Evolutionary conservation across 2,329 filamentous ascomycete genomes (phyloP).

Genomic region (Aspergillus floridensis): DNA sequence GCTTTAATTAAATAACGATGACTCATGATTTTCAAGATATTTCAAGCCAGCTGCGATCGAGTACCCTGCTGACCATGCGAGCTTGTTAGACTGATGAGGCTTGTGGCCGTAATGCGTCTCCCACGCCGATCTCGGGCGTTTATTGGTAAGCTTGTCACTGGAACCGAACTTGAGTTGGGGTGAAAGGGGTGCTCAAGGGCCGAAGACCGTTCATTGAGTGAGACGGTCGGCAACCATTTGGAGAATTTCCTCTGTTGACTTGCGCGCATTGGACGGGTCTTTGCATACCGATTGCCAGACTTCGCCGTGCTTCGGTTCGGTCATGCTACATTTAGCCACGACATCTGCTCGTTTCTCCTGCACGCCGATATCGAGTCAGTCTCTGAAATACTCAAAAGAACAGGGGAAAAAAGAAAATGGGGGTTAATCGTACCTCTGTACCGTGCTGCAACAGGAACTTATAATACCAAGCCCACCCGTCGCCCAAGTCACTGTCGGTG

Average conservation of each 20-base stretch:
- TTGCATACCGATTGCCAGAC: slow-evolving; percentile 85
- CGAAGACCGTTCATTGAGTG: slow-evolving; percentile 10
- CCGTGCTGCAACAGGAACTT: slow-evolving; percentile 91
- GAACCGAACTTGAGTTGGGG: background rate
- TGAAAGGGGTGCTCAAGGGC: background rate
- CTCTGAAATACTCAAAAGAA: background rate
- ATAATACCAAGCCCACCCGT: slow-evolving; percentile 98
- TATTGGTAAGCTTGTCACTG: background rate
- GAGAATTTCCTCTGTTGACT: slow-evolving; percentile 75
- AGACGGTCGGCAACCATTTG: slow-evolving; percentile 65
- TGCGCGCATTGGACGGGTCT: slow-evolving; percentile 74
- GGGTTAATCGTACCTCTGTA: slow-evolving; percentile 59
- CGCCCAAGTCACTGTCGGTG: slow-evolving; percentile 79
- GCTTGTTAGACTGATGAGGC: background rate
- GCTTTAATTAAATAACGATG: background rate
- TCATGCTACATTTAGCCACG: slow-evolving; percentile 72
- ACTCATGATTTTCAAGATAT: background rate
- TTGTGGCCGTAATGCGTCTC: background rate
- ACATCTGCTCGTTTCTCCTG: slow-evolving; percentile 84
- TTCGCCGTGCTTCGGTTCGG: slow-evolving; percentile 90
- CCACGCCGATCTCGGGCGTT: background rate
- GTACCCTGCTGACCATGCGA: background rate
- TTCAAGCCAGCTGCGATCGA: background rate
- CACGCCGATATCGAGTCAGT: slow-evolving; percentile 8
- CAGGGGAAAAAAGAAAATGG: background rate